These are phyloP conservation scores for Entomortierella parvispora DNA, from an alignment of 192 early-diverging fungal species.

Conservation along the genomic window DNA sequence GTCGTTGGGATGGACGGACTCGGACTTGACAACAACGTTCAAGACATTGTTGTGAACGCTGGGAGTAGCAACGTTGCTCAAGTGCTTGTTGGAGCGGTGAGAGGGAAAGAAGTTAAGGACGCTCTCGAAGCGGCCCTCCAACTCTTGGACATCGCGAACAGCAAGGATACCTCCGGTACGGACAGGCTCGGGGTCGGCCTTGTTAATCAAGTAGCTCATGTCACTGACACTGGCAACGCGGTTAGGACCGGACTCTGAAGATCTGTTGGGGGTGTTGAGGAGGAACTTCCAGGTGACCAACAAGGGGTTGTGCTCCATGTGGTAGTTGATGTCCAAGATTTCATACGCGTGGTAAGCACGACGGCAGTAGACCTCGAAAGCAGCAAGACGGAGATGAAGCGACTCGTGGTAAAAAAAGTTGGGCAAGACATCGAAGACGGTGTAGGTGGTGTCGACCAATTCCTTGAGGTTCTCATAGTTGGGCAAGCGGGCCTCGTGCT, in stretches of 20 bases:
- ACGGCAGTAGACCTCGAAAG: constrained; percentile 95
- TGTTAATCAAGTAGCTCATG: constrained; percentile 79
- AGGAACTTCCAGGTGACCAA: constrained; percentile 84
- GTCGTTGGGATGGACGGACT: constrained; percentile 69
- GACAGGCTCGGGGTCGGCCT: constrained; percentile 74
- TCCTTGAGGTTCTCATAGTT: constrained; percentile 83
- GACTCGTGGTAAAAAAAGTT: constrained; percentile 93
- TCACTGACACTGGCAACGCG: constrained; percentile 85
- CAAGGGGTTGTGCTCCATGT: constrained; percentile 70
- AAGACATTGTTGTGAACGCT: constrained; percentile 76
- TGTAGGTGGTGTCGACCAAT: constrained; percentile 92
- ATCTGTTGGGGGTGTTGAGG: constrained; percentile 65
- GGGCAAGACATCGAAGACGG: constrained; percentile 95
- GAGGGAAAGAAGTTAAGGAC: constrained; percentile 70
- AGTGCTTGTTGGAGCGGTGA: constrained; percentile 49
- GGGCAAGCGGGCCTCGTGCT: constrained; percentile 74
- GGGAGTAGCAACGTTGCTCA: constrained; percentile 25
- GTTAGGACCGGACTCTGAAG: constrained; percentile 61
- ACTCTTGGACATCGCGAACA: constrained; percentile 72
- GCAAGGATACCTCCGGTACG: constrained; percentile 90
- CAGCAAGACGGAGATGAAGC: constrained; percentile 79
- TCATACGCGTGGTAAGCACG: constrained; percentile 98
- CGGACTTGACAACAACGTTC: constrained; percentile 83
- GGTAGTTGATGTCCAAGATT: constrained; percentile 85
- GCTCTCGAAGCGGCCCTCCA: constrained; percentile 70